Evolutionary conservation across 2,329 filamentous ascomycete genomes (phyloP), one percentile per base, ranked within the genome.

Genomic region (Penicillium sp.): DNA sequence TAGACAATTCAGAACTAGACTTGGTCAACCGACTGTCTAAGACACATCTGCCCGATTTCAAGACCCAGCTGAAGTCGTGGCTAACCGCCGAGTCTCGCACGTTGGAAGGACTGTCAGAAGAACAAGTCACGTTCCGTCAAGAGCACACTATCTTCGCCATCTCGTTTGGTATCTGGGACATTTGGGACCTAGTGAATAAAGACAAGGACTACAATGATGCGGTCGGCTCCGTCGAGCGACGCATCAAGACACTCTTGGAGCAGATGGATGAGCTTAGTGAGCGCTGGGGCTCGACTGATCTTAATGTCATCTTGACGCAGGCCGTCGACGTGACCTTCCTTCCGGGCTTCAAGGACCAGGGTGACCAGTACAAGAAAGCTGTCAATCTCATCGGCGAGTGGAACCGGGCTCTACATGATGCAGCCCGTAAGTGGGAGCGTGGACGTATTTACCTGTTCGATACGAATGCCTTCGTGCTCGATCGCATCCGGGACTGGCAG

Each of bases 241-340:
- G 65, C 33, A 59, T 74, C 43, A 56, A 64, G 33, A 65, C 62
- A 44, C 56, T 75, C 13, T 70, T 73, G 57, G 59, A 64, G 15
- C 62, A 70, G 46, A 53, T 74, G 15, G 62, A 68, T 34, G 36
- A 59, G 26, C 53, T 74, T 18, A 65, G 65, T 24, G 57, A 65
- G 41, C 49, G 50, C n/a, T 68, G 63, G 61, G 64, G 60, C 38
- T 53, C 57, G 5, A 60, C 62, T 15, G 59, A 72, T 15, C 55
- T 70, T 48, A 72, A 67, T 52, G 58, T 74, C 29, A 70, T 75
- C 49, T 58, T 75, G 52, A 72, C 67, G 12, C 60, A 70, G 61
- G 62, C 68, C 8, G 61, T 70, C 18, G 71, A 76, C 63, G 67
- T 72, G 53, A 73, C 72, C 8, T 74, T 74, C 57, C 57, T 75